These are phyloP conservation scores for Bacterosira constricta DNA, from an alignment of 108 stramenopile genomes.

Conservation along the genomic window DNA sequence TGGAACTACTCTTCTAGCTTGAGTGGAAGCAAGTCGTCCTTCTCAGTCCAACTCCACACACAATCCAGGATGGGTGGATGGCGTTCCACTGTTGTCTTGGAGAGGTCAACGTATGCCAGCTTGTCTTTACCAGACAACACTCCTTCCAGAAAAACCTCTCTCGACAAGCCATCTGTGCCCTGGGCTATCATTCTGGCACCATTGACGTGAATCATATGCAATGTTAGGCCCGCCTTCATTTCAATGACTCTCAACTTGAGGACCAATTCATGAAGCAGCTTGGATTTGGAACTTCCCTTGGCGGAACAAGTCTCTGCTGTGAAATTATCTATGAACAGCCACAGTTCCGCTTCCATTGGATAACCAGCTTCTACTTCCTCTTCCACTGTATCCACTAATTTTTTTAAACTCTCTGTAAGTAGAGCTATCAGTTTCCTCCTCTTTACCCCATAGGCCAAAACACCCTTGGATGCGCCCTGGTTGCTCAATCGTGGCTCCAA, in stretches of 20 bases:
- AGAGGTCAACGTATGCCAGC: neutral
- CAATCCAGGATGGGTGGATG: constrained; percentile 16
- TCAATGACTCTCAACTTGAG: neutral
- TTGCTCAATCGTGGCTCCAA: too few species aligned
- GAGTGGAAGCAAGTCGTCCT: neutral
- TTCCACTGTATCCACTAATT: too few species aligned
- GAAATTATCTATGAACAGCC: too few species aligned
- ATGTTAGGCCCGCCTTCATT: too few species aligned
- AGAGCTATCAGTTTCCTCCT: neutral
- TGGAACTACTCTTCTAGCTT: too few species aligned
- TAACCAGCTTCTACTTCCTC: constrained; percentile 6
- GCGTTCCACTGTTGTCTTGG: constrained; percentile 25
- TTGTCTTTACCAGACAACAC: constrained; percentile 15
- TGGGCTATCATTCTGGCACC: constrained; percentile 37
- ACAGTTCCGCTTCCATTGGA: constrained; percentile 26
- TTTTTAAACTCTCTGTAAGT: constrained; percentile 33
- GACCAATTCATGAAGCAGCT: too few species aligned
- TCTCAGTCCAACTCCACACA: neutral
- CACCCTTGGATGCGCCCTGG: too few species aligned
- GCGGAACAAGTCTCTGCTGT: constrained; percentile 11
- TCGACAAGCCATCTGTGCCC: too few species aligned
- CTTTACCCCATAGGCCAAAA: too few species aligned
- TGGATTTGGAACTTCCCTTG: too few species aligned
- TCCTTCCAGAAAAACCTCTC: constrained; percentile 15
- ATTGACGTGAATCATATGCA: constrained; percentile 24